A percentile compares a stretch with the other conserved stretches of the same genome.
Conservation (phyloP, 257 asterid genomes). For the Gynochthodes officinalis region DNA sequence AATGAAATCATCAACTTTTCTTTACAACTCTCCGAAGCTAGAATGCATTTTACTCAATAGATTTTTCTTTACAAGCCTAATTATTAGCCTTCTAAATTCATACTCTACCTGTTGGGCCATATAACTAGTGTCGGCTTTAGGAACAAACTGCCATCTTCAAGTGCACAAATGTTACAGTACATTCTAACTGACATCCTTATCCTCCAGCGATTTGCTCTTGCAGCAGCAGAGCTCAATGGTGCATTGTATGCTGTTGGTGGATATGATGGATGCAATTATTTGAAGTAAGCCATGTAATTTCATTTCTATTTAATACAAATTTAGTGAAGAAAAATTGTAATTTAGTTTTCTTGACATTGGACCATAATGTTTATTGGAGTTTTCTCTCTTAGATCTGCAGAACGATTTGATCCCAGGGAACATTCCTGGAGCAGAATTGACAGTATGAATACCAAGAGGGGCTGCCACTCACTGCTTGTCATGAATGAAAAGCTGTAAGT, state of each 20-base stretch:
- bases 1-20: not conserved
- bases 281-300: conserved; percentile 51
- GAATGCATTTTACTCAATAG: not conserved
- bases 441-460: conserved; percentile 58
- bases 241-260: conserved; percentile 84
- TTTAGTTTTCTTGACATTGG: conserved; percentile 2
- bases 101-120: not conserved
- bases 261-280: conserved; percentile 52
- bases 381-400: conserved; percentile 56
- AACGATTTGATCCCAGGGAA: conserved; percentile 88
- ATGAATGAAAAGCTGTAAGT: conserved; percentile 73
- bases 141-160: not conserved
- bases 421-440: conserved; percentile 63
- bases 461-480: conserved; percentile 63
- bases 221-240: conserved; percentile 76
- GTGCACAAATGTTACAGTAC: not conserved
- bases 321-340: not conserved
- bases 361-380: not conserved
- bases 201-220: conserved; percentile 70
- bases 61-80: too few species aligned
- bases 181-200: not conserved
- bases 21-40: not conserved
- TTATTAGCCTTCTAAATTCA: not conserved
- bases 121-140: not conserved
- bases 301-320: not conserved